Base-by-base conservation (phyloP, 75 land plant species). In the Selaginella tamariscina region DNA sequence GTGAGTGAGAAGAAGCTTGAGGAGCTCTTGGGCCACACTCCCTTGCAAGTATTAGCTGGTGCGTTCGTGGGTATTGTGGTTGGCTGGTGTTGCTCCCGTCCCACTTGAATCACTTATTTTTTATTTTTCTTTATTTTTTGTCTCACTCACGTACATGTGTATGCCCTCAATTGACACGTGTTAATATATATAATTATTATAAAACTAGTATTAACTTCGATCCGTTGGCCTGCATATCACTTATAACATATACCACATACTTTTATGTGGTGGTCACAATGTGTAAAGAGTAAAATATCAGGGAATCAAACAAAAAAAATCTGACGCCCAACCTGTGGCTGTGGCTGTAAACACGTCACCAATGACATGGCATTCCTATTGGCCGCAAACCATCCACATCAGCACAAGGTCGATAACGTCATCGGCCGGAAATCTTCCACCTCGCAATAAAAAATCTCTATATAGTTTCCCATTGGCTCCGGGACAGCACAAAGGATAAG, bases 21-120 rank as follows among this genome's bases (percentile, higher is more conserved):
- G 67, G 97, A 89, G 68, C 85, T 92, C 30, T 77, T 92, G 5
- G 97, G 97, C 59, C 96, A 89, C 75, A 92, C 97, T 30, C 95
- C 95, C 28, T 80, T 86, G 21, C 97, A 92, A 76, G 97, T 92
- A 24, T 26, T 85, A 67, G 97, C 84, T 26, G 97, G 97, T 49
- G 97, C 97, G 59, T 1, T 81, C 32, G 77, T 92, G 24, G 97
- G 97, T 15, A 77, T 89, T 2, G 32, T 81, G 21, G 80, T 81
- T 44, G 87, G 96, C 13, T 92, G 74, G 71, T 33, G 82, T 60
- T 86, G 89, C 66, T 89, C 96, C 49, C 87, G 49, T 39, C 15
- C 5, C 5, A 39, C 49, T 39, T 39, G 39, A 80, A 2, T 85
- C 81, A 86, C 96, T 91, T 11, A 73, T 91, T 0, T 28, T 91